Percentiles rank a stretch among this genome's conserved stretches.
These are phyloP conservation scores for Brasenia schreberi DNA, from an alignment of 164 flowering plant species.

Conservation along the genomic window DNA sequence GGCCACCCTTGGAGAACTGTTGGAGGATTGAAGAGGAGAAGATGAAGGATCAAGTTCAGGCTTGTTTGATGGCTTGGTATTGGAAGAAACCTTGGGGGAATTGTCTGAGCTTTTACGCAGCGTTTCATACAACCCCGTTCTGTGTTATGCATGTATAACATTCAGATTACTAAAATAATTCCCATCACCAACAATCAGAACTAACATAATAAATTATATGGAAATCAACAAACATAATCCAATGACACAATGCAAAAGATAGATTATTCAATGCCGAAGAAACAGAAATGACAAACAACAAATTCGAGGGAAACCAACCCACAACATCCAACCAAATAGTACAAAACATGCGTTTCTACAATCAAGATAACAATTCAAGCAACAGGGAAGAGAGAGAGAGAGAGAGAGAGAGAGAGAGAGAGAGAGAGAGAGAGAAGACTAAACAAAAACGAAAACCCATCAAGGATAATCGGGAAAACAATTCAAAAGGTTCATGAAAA, in stretches of 20 bases:
- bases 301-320: neutral
- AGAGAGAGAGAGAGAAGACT: no score
- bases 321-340: neutral
- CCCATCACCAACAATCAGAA: no score
- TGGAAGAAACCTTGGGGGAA: constrained; percentile 24
- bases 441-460: neutral
- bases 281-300: neutral
- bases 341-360: neutral
- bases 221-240: neutral
- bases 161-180: neutral
- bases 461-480: neutral
- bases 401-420: no score
- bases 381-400: neutral
- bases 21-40: constrained; percentile 13
- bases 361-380: no score
- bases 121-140: constrained; percentile 55
- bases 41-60: neutral
- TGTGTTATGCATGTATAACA: constrained; percentile 12
- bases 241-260: no score
- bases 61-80: neutral
- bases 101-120: constrained; percentile 48
- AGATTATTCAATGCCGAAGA: no score
- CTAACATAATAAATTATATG: neutral
- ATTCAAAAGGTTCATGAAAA: no score
- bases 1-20: constrained; percentile 2